These are phyloP conservation scores for Saccharata proteae DNA, from an alignment of 2,329 filamentous ascomycete species.

Conservation along the genomic window DNA sequence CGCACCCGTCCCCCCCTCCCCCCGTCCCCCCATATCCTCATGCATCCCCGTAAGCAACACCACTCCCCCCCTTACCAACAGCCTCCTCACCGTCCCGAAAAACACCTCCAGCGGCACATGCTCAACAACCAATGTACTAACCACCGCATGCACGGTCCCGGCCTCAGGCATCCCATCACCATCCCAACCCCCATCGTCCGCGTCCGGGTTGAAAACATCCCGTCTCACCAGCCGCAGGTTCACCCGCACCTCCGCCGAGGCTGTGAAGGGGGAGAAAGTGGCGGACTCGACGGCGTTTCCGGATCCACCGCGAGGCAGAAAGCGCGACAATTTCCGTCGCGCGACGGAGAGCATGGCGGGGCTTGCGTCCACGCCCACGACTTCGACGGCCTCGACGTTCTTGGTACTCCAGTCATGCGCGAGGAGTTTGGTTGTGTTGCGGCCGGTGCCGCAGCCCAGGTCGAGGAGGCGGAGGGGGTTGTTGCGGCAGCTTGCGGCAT, in stretches of 20 bases:
- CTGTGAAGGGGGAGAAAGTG: too few relatives aligned
- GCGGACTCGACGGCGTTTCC: constrained; percentile 6
- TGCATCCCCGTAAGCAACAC: constrained; percentile 60
- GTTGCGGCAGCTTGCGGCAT: constrained; percentile 10
- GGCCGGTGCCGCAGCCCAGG: constrained; percentile 53
- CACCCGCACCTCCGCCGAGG: too few relatives aligned
- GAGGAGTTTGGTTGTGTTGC: constrained; percentile 46
- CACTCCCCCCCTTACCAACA: constrained; percentile 35
- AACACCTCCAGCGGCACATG: constrained; percentile 43
- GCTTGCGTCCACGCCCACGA: constrained; percentile 46
- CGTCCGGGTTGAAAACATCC: too few relatives aligned
- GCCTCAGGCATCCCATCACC: constrained; percentile 8
- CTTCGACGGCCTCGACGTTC: constrained; percentile 16
- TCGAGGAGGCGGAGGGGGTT: constrained; percentile 39
- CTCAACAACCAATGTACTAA: constrained; percentile 54
- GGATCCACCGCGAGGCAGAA: too few relatives aligned
- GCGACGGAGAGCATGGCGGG: constrained; percentile 47
- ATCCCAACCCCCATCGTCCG: background rate
- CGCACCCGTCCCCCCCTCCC: too few relatives aligned
- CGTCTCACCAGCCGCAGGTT: too few relatives aligned
- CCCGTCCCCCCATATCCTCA: constrained; percentile 46
- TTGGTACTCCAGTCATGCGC: constrained; percentile 16
- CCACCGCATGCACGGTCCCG: constrained; percentile 29
- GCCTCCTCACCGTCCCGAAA: constrained; percentile 35
- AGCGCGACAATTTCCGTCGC: constrained; percentile 22